Conservation (phyloP, 108 stramenopile species). For the Pseudonitzschia multiseries region DNA sequence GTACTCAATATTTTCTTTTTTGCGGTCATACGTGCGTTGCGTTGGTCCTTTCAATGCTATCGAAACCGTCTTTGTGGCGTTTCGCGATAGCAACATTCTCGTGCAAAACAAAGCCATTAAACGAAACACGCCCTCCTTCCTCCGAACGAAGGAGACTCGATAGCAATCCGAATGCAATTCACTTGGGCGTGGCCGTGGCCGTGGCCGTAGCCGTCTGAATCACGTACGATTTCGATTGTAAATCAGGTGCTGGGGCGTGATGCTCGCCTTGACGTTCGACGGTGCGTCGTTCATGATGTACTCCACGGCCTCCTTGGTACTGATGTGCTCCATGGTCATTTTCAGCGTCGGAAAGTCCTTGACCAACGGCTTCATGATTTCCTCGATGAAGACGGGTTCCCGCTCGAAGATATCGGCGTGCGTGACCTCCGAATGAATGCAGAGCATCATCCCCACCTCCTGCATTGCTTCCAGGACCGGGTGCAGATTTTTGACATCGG, state of each 20-base stretch:
- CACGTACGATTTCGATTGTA: conserved; percentile 96
- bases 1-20: no score
- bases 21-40: no score
- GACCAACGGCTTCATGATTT: conserved; percentile 90
- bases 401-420: conserved; percentile 96
- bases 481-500: conserved; percentile 81
- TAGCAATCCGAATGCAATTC: background rate
- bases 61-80: no score
- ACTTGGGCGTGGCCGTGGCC: no score
- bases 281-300: conserved; percentile 73
- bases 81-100: no score
- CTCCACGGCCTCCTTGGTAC: conserved; percentile 90
- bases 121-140: no score
- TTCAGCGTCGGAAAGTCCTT: conserved; percentile 82
- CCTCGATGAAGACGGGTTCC: conserved; percentile 92
- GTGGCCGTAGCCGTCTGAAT: no score
- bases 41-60: no score
- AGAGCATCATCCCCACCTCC: conserved; percentile 90
- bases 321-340: conserved; percentile 98
- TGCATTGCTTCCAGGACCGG: conserved; percentile 90
- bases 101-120: no score
- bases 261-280: conserved; percentile 92
- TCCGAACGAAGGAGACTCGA: no score
- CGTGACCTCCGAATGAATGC: conserved; percentile 97
- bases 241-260: conserved; percentile 97